These are phyloP conservation scores for Bruguiera gymnorhiza DNA, from an alignment of 345 rosid species.

Conservation along the genomic window DNA sequence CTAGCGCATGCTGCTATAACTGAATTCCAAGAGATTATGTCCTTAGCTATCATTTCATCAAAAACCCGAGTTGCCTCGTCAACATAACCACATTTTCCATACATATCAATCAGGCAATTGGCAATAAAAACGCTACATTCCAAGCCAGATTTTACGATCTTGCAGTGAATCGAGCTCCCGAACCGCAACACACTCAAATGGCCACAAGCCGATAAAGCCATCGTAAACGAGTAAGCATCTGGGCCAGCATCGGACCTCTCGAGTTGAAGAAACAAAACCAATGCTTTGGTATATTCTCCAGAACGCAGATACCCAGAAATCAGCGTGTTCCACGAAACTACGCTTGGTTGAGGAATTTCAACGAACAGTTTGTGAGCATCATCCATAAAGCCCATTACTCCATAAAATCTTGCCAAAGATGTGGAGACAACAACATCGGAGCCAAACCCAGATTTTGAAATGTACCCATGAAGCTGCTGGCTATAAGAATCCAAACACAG, in stretches of 20 bases:
- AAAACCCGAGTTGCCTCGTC: conserved; percentile 55
- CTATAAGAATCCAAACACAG: conserved; percentile 43
- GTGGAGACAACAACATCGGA: conserved; percentile 52
- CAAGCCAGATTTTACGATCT: conserved; percentile 51
- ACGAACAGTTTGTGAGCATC: conserved; percentile 55
- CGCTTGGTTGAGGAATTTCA: conserved; percentile 70
- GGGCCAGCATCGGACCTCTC: conserved; percentile 43
- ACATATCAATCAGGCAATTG: conserved; percentile 80
- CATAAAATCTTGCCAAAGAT: conserved; percentile 50
- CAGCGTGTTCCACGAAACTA: conserved; percentile 75
- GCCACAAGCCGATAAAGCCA: conserved; percentile 63
- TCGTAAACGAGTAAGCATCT: conserved; percentile 59
- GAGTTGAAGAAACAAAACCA: conserved; percentile 51
- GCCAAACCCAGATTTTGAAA: conserved; percentile 53
- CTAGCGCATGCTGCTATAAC: conserved; percentile 69
- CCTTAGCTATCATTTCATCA: conserved; percentile 45
- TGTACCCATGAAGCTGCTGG: conserved; percentile 57
- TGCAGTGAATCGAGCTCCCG: conserved; percentile 57
- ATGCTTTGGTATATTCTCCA: conserved; percentile 45
- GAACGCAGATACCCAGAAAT: conserved; percentile 53
- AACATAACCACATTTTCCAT: conserved; percentile 67
- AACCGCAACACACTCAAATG: conserved; percentile 32
- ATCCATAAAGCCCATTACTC: conserved; percentile 27
- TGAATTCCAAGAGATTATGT: conserved; percentile 76
- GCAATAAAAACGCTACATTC: conserved; percentile 42